These are phyloP conservation scores for Lumnitzera racemosa DNA, from an alignment of 345 rosid genomes.

Conservation along the genomic window DNA sequence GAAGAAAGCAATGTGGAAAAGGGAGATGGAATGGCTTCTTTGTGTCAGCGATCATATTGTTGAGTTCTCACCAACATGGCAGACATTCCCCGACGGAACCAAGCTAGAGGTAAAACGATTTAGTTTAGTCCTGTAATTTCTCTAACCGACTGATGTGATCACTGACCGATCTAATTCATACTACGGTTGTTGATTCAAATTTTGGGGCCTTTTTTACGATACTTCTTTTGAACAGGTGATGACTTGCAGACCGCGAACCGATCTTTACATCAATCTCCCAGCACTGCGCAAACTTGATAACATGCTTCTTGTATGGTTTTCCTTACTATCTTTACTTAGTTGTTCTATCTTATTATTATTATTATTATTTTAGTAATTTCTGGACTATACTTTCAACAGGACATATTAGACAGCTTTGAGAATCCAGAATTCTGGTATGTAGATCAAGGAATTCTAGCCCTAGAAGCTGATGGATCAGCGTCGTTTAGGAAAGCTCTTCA, in stretches of 20 bases:
- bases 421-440: conserved; percentile 88
- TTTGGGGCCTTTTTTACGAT: background rate
- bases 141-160: too few species aligned
- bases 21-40: conserved; percentile 97
- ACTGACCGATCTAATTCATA: too few species aligned
- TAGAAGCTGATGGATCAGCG: conserved; percentile 63
- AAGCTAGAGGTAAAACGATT: conserved; percentile 72
- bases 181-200: too few species aligned
- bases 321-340: background rate
- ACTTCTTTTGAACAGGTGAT: conserved; percentile 49
- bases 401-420: conserved; percentile 75
- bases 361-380: background rate
- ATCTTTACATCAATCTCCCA: conserved; percentile 84
- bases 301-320: conserved; percentile 82
- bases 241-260: conserved; percentile 91
- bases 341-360: conserved; percentile 8
- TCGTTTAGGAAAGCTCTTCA: conserved; percentile 66
- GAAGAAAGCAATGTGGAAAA: conserved; percentile 93
- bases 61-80: conserved; percentile 92
- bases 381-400: conserved; percentile 36
- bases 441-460: conserved; percentile 82
- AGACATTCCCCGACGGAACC: conserved; percentile 91
- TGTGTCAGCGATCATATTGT: conserved; percentile 92
- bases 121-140: too few species aligned
- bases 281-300: conserved; percentile 90